Conservation (phyloP, 2,329 filamentous ascomycete species). For the Phialocephala sp. region DNA sequence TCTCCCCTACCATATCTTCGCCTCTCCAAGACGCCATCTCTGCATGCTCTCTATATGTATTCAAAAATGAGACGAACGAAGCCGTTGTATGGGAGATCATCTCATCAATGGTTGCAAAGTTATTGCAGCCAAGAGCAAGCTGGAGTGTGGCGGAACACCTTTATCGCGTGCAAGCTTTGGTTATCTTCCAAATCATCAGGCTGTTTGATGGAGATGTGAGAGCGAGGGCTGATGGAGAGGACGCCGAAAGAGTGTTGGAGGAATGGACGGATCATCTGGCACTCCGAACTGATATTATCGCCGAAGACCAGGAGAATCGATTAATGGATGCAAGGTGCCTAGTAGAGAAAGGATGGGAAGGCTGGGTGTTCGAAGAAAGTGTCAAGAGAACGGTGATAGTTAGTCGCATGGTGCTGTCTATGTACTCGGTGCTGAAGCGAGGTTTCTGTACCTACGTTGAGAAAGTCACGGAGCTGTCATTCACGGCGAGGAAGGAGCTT, state of each 20-base stretch:
- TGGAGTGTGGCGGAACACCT: constrained; percentile 26
- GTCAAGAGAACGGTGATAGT: constrained; percentile 36
- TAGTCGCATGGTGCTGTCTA: constrained; percentile 24
- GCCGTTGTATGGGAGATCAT: constrained; percentile 25
- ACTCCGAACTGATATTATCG: constrained; percentile 10
- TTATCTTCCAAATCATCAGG: constrained; percentile 42
- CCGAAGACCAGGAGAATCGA: not conserved
- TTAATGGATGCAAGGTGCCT: not conserved
- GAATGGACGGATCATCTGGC: constrained; percentile 36
- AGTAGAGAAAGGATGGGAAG: constrained; percentile 21
- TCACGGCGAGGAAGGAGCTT: constrained; percentile 24
- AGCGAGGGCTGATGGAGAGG: constrained; percentile 38
- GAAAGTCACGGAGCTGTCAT: constrained; percentile 23
- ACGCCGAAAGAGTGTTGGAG: constrained; percentile 30
- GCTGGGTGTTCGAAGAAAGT: constrained; percentile 42
- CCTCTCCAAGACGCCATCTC: constrained; percentile 27
- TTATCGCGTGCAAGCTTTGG: constrained; percentile 33
- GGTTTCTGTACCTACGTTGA: constrained; percentile 26
- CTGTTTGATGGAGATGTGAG: constrained; percentile 42
- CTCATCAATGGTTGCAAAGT: constrained; percentile 13
- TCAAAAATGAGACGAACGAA: constrained; percentile 25
- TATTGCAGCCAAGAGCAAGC: constrained; percentile 7
- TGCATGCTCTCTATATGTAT: constrained; percentile 20
- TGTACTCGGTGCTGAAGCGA: constrained; percentile 27
- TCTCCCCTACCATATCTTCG: constrained; percentile 10